Conservation (phyloP, 495 filamentous ascomycete genomes). For the Annulohypoxylon moriforme region DNA sequence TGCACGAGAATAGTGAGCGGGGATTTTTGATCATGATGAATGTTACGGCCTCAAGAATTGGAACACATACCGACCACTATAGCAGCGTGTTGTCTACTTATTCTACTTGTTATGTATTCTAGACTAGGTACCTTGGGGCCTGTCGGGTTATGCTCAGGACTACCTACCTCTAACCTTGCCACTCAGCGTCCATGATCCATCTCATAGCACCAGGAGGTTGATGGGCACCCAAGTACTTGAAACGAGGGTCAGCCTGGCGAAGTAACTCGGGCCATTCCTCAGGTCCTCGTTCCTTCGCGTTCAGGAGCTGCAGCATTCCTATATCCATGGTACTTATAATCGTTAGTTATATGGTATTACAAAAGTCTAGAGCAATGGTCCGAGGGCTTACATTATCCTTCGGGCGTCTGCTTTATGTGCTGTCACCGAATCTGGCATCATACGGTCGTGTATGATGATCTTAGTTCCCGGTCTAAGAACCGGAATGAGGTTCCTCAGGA, state of each 20-base stretch:
- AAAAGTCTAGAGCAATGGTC: background rate
- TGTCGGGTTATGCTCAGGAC: too few species aligned
- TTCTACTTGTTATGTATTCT: too few species aligned
- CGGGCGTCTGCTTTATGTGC: conserved; percentile 29
- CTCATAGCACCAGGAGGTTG: conserved; percentile 26
- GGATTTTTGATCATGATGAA: too few species aligned
- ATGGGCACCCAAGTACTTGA: conserved; percentile 31
- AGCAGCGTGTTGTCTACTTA: too few species aligned
- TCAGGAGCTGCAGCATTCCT: conserved; percentile 41
- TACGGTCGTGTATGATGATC: conserved; percentile 58
- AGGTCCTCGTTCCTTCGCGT: conserved; percentile 37
- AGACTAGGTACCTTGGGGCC: too few species aligned
- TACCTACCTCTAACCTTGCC: conserved; percentile 39
- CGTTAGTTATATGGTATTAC: background rate
- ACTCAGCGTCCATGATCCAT: conserved; percentile 46
- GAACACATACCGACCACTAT: too few species aligned
- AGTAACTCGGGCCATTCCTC: conserved; percentile 44
- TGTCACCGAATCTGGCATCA: conserved; percentile 47
- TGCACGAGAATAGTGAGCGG: too few species aligned
- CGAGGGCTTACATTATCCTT: conserved; percentile 32
- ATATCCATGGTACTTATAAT: conserved; percentile 34
- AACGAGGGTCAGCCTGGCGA: conserved; percentile 33
- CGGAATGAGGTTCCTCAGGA: conserved; percentile 55
- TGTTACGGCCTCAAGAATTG: too few species aligned
- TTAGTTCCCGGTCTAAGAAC: conserved; percentile 52